Evolutionary conservation across 805 yeast genomes (phyloP), one percentile per base, ranked within the genome.

Genomic region (Isabelozyma gotoi): DNA sequence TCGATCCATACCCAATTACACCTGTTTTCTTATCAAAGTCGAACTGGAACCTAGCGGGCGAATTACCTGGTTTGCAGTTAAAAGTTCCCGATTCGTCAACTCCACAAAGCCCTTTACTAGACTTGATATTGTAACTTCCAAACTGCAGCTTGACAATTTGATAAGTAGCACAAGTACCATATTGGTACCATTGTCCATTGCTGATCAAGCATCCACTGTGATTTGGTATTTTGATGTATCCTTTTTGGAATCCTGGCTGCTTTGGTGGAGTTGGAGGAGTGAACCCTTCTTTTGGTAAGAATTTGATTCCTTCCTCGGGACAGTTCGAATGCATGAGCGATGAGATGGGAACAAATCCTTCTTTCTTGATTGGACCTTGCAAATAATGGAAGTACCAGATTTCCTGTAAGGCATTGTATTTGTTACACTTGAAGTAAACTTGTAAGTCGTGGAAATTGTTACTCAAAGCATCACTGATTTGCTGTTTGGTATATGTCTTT

Each of bases 161-260:
- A 65, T 74, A 91, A 4, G 85, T 81, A 4, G 97, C 98, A 63
- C 97, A 92, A 0, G 94, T 80, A 1, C 97, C 97, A 14, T 75
- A 72, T 4, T 76, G 59, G 65, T 84, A 88, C 94, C 96, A 91
- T 51, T 81, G 77, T 3, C 99, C 99, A 56, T 80, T 86, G 47
- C 86, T 80, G 56, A 91, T 92, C 45, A 92, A 67, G 64, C 96
- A 88, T 7, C 96, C 96, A 4, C 63, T 49, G 45, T 82, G 77
- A 34, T 67, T 77, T 15, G 73, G 58, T 11, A 81, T 64, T 41
- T 68, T 74, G 37, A 87, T 56, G 53, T 62, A 71, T 8, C 72
- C 70, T 7, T 48, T 45, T 15, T 48, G 43, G 3, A 48, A 42
- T 14, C 48, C 47, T 2, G 50, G 49, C 10, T 52, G 47, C 6